phyloP scores from a whole-genome alignment of 75 land plant genomes.

The Azolla pinnata region DNA sequence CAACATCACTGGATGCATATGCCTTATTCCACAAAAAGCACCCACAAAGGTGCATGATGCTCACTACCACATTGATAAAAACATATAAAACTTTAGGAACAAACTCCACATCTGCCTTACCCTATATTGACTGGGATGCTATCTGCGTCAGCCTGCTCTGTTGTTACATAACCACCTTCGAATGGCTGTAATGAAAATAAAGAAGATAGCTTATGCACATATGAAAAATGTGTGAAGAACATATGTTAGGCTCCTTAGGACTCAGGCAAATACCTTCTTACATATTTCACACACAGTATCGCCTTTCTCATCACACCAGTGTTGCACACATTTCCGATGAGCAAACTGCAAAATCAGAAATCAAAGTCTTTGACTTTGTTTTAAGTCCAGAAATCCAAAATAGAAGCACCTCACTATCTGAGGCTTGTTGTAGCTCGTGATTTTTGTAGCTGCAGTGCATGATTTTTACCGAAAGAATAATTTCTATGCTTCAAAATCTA shows the following conservation, averaged over 20 bases:
- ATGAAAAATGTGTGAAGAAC: neutral
- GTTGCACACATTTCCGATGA: slow-evolving; percentile 75
- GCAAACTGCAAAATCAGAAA: slow-evolving; percentile 82
- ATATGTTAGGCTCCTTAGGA: neutral
- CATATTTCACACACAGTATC: slow-evolving; percentile 84
- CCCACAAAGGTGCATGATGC: neutral
- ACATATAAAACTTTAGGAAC: too few relatives aligned
- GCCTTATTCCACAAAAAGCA: too few relatives aligned
- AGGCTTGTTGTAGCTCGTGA: too few relatives aligned
- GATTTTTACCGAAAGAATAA: too few relatives aligned
- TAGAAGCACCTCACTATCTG: too few relatives aligned
- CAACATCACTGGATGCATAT: too few relatives aligned
- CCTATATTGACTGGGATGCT: neutral
- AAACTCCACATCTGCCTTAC: too few relatives aligned
- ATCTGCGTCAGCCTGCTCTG: neutral
- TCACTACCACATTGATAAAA: neutral
- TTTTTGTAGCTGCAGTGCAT: too few relatives aligned
- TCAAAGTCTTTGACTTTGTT: too few relatives aligned
- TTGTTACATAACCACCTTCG: neutral
- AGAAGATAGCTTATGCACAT: neutral
- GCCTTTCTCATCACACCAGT: slow-evolving; percentile 94
- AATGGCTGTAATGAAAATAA: neutral
- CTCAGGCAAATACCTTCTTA: slow-evolving; percentile 44
- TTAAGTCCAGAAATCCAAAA: neutral
- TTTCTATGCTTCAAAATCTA: too few relatives aligned